phyloP scores from a whole-genome alignment of 495 filamentous ascomycete genomes.

The Aspergillus conjunctus region DNA sequence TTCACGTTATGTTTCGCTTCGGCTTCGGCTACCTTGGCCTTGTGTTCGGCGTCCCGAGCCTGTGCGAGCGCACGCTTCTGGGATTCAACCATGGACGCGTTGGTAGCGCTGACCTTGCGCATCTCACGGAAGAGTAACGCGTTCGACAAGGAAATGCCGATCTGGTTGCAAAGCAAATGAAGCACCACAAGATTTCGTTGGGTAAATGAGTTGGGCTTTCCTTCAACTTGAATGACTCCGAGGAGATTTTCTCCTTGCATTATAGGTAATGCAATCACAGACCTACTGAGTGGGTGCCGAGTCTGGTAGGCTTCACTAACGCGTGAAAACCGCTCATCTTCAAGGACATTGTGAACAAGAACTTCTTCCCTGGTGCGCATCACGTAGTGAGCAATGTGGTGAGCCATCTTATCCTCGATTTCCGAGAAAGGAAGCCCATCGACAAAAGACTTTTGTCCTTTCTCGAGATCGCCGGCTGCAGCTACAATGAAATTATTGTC shows the following conservation, averaged over 20 bases:
- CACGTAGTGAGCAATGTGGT: constrained; percentile 79
- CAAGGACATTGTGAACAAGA: constrained; percentile 78
- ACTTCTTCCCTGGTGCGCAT: constrained; percentile 82
- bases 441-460: constrained; percentile 56
- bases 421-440: constrained; percentile 66
- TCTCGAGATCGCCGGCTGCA: constrained; percentile 70
- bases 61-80: constrained; percentile 81
- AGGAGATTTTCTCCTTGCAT: constrained; percentile 75
- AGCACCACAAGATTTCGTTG: constrained; percentile 85
- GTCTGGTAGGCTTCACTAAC: constrained; percentile 70
- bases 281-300: constrained; percentile 68
- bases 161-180: constrained; percentile 84
- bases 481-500: constrained; percentile 75
- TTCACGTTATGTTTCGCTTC: constrained; percentile 85
- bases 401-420: constrained; percentile 66
- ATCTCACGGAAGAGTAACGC: constrained; percentile 80
- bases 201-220: constrained; percentile 81
- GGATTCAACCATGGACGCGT: constrained; percentile 83
- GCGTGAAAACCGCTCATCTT: constrained; percentile 85
- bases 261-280: constrained; percentile 85
- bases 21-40: constrained; percentile 79
- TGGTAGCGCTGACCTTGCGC: constrained; percentile 76
- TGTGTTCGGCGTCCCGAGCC: constrained; percentile 77
- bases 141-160: constrained; percentile 86
- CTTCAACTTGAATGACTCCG: constrained; percentile 84